These are phyloP conservation scores for Perkinsus marinus DNA, from an alignment of 169 alveolate species.

Conservation along the genomic window DNA sequence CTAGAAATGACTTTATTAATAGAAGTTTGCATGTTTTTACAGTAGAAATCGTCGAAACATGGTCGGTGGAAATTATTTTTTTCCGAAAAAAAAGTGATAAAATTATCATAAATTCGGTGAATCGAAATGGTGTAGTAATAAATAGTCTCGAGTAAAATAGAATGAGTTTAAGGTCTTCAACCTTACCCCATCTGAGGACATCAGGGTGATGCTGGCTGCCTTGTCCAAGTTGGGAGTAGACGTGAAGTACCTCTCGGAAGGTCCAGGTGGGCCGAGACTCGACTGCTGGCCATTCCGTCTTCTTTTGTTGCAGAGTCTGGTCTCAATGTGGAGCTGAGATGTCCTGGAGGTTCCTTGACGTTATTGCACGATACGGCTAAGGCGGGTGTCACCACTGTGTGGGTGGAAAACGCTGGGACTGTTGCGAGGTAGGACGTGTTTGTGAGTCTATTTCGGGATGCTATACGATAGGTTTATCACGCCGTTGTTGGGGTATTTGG, in stretches of 20 bases:
- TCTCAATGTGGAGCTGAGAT: neutral
- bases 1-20: too few relatives aligned
- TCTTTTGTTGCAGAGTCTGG: neutral
- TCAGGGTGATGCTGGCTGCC: constrained; percentile 1
- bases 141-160: too few relatives aligned
- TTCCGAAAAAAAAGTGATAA: too few relatives aligned
- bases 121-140: too few relatives aligned
- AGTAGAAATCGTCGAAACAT: too few relatives aligned
- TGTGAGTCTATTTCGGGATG: neutral
- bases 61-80: too few relatives aligned
- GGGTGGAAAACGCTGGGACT: constrained; percentile 34
- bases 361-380: neutral
- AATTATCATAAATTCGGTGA: too few relatives aligned
- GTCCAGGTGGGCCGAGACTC: neutral
- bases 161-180: too few relatives aligned
- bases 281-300: neutral
- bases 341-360: neutral
- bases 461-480: neutral
- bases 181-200: constrained; percentile 15
- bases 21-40: too few relatives aligned
- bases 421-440: constrained; percentile 8
- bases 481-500: neutral
- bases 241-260: constrained; percentile 3
- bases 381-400: constrained; percentile 1
- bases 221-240: neutral